Evolutionary conservation across 495 filamentous ascomycete genomes (phyloP).

Genomic region (Geoglossum glabrum): DNA sequence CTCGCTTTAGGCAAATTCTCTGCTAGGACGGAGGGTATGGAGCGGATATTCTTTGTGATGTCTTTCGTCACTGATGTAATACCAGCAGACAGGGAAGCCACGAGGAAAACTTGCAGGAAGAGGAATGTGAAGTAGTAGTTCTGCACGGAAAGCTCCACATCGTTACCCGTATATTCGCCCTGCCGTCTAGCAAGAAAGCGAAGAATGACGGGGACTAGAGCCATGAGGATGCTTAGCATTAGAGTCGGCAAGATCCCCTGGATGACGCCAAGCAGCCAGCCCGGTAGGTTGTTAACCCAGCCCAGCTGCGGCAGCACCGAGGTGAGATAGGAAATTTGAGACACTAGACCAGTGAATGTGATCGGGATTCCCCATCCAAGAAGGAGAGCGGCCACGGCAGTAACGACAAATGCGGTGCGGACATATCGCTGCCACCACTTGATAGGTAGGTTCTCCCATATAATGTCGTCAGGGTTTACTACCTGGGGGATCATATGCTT

Average conservation of each 20-base stretch:
- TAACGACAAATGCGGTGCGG: constrained; percentile 44
- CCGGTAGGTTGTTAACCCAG: constrained; percentile 45
- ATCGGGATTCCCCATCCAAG: constrained; percentile 89
- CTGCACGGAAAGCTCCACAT: constrained; percentile 63
- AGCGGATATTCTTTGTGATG: constrained; percentile 30
- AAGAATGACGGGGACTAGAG: constrained; percentile 61
- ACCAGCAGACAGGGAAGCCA: constrained; percentile 72
- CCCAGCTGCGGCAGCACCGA: constrained; percentile 40
- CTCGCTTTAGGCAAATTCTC: constrained; percentile 68
- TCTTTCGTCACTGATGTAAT: constrained; percentile 41
- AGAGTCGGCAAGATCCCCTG: constrained; percentile 73
- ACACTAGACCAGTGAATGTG: constrained; percentile 66
- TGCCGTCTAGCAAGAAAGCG: constrained; percentile 51
- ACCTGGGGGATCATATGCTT: constrained; percentile 87
- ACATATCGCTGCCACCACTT: constrained; percentile 85
- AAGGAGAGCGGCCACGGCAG: constrained; percentile 52
- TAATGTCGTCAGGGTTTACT: constrained; percentile 79
- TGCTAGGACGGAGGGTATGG: constrained; percentile 49
- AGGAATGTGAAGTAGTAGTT: constrained; percentile 87
- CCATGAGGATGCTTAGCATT: constrained; percentile 59
- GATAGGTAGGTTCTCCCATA: constrained; percentile 97
- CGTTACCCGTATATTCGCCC: constrained; percentile 65
- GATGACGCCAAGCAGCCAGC: constrained; percentile 45
- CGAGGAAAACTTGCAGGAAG: constrained; percentile 85
- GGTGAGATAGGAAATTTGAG: constrained; percentile 51